Evolutionary conservation across 2,329 filamentous ascomycete genomes (phyloP).

Genomic region (Paecilomyces dactylethromorphus): DNA sequence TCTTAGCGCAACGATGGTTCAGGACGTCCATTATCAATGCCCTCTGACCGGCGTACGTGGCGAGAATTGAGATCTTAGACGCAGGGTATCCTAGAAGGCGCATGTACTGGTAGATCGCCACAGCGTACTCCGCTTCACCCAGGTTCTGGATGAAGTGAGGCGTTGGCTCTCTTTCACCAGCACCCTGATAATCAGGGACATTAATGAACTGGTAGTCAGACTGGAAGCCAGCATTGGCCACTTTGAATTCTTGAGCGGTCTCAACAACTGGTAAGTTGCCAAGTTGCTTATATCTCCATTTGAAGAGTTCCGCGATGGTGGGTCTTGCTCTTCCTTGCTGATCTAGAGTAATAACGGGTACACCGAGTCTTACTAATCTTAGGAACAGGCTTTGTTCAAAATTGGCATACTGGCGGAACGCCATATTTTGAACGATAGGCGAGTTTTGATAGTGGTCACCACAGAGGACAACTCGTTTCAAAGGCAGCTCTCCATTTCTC

Average conservation of each 20-base stretch:
- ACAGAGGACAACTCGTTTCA: slow-evolving; percentile 85
- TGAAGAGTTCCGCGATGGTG: slow-evolving; percentile 81
- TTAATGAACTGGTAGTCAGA: slow-evolving; percentile 97
- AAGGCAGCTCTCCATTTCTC: slow-evolving; percentile 61
- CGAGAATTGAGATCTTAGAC: slow-evolving; percentile 74
- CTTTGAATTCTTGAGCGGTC: slow-evolving; percentile 62
- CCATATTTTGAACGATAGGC: slow-evolving; percentile 87
- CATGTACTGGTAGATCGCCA: slow-evolving; percentile 97
- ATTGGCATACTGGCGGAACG: slow-evolving; percentile 91
- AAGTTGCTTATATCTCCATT: slow-evolving; percentile 82
- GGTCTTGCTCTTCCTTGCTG: slow-evolving; percentile 88
- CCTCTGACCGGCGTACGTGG: slow-evolving; percentile 88
- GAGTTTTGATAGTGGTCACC: slow-evolving; percentile 97
- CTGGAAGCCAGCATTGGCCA: slow-evolving; percentile 84
- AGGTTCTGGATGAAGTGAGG: slow-evolving; percentile 96
- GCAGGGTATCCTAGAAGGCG: slow-evolving; percentile 87
- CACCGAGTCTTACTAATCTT: slow-evolving; percentile 79
- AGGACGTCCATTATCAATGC: slow-evolving; percentile 86
- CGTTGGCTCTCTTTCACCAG: slow-evolving; percentile 80
- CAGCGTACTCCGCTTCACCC: slow-evolving; percentile 93
- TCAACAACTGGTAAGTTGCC: slow-evolving; percentile 72
- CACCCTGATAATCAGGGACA: slow-evolving; percentile 85
- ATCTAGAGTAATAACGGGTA: slow-evolving; percentile 84
- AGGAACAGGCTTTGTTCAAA: slow-evolving; percentile 94
- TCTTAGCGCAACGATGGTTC: slow-evolving; percentile 72